A percentile compares a stretch with the other conserved stretches of the same genome.
Conservation (phyloP, 257 asterid species). For the Anisodus acutangulus region DNA sequence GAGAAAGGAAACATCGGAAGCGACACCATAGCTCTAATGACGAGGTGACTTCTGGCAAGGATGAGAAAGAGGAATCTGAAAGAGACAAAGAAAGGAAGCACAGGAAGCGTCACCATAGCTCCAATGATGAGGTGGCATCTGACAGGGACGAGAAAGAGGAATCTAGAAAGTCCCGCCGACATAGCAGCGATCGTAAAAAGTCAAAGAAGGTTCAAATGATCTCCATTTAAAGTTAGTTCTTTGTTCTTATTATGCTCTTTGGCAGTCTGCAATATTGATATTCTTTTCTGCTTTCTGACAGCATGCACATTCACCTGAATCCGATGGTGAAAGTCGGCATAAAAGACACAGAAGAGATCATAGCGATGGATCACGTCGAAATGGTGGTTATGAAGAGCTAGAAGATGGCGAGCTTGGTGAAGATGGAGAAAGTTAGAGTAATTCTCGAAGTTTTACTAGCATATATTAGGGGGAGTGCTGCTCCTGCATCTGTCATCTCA, state of each 20-base stretch:
- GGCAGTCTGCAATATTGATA: constrained; percentile 14
- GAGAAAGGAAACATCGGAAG: constrained; percentile 85
- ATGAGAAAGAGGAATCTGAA: constrained; percentile 60
- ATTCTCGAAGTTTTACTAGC: constrained; percentile 22
- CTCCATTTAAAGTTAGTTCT: background rate
- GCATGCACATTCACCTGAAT: constrained; percentile 91
- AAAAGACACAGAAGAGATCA: constrained; percentile 72
- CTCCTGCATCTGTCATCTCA: constrained; percentile 26
- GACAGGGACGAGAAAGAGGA: constrained; percentile 94
- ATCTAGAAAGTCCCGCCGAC: constrained; percentile 73
- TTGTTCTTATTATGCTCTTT: background rate
- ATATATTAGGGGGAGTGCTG: constrained; percentile 22
- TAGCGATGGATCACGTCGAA: constrained; percentile 68
- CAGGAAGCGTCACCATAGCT: constrained; percentile 80
- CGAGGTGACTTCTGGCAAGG: constrained; percentile 83
- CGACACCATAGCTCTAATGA: constrained; percentile 76
- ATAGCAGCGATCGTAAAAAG: constrained; percentile 90
- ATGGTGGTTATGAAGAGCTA: constrained; percentile 79
- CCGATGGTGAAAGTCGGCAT: constrained; percentile 83
- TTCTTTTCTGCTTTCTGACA: constrained; percentile 41
- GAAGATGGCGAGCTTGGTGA: constrained; percentile 99
- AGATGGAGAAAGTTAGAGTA: constrained; percentile 93
- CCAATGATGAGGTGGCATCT: constrained; percentile 75
- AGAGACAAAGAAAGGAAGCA: constrained; percentile 87
- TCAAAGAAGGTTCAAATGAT: constrained; percentile 74